Conservation (phyloP, 768 basidiomycete genomes). For the Pleurotus eryngii region DNA sequence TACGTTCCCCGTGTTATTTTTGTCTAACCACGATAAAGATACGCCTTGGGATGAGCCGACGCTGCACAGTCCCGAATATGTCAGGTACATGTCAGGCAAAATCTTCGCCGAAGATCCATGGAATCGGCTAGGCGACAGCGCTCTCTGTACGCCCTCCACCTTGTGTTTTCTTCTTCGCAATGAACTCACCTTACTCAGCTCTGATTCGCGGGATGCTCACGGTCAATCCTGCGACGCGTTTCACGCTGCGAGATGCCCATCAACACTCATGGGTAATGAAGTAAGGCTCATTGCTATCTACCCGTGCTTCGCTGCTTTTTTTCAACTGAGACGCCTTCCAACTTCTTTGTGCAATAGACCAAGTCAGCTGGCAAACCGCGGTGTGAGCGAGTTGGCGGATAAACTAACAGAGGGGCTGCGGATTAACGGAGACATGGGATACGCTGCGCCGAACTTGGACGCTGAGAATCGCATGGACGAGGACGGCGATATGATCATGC, state of each 20-base stretch:
- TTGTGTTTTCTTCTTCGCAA: background rate
- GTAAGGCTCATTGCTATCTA: slow-evolving; percentile 29
- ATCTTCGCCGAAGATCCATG: slow-evolving; percentile 79
- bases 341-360: slow-evolving; percentile 36
- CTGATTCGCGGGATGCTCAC: slow-evolving; percentile 74
- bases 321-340: no score
- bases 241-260: slow-evolving; percentile 50
- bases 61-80: slow-evolving; percentile 69
- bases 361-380: slow-evolving; percentile 61
- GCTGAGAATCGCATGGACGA: slow-evolving; percentile 28
- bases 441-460: slow-evolving; percentile 56
- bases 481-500: slow-evolving; percentile 63
- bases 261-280: slow-evolving; percentile 74
- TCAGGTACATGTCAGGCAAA: slow-evolving; percentile 68
- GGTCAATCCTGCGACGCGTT: slow-evolving; percentile 62
- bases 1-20: background rate
- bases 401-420: slow-evolving; percentile 68
- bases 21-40: slow-evolving; percentile 42
- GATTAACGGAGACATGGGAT: slow-evolving; percentile 68
- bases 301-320: background rate
- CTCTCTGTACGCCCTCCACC: slow-evolving; percentile 52
- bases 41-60: slow-evolving; percentile 99
- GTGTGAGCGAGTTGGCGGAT: slow-evolving; percentile 56
- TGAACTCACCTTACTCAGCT: slow-evolving; percentile 38
- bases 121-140: slow-evolving; percentile 55